phyloP scores from a whole-genome alignment of 441 rosid species.

The Mallotus repandus region DNA sequence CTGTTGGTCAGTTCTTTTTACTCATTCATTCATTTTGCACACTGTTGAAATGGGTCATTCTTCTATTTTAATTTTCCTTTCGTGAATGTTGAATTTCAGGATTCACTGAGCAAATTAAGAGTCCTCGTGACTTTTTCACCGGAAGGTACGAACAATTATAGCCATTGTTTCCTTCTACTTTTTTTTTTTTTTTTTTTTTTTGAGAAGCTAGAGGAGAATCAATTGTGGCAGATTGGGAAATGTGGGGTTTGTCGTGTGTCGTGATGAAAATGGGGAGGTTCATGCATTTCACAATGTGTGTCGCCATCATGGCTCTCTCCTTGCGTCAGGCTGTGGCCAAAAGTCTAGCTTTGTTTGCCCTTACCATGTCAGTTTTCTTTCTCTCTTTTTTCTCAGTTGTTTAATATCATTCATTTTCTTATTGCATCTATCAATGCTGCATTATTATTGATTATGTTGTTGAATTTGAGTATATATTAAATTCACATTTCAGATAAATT shows the following conservation, averaged over 20 bases:
- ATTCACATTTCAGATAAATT: too few relatives aligned
- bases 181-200: not conserved
- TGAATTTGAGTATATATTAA: not conserved
- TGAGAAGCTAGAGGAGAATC: conserved; percentile 3
- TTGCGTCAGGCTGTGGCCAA: conserved; percentile 70
- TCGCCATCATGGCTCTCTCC: conserved; percentile 86
- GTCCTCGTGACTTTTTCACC: conserved; percentile 58
- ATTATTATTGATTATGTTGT: too few relatives aligned
- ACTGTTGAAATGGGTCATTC: not conserved
- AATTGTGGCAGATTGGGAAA: conserved; percentile 59
- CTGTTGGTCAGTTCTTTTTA: conserved; percentile 52
- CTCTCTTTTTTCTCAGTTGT: not conserved
- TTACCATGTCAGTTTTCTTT: conserved; percentile 61
- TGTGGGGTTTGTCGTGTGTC: conserved; percentile 71
- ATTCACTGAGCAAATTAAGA: conserved; percentile 59
- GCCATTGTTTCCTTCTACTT: not conserved
- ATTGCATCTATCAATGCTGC: too few relatives aligned
- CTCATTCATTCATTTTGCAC: not conserved
- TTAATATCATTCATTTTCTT: too few relatives aligned
- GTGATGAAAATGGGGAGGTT: conserved; percentile 63
- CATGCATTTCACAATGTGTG: conserved; percentile 86
- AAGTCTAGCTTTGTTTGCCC: conserved; percentile 90
- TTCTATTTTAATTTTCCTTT: not conserved
- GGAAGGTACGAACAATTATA: conserved; percentile 48
- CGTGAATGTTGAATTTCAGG: conserved; percentile 42